Percentiles rank a stretch among this genome's conserved stretches.
Evolutionary conservation across 164 flowering plant genomes (phyloP).

Genomic region (Umbilicus rupestris): DNA sequence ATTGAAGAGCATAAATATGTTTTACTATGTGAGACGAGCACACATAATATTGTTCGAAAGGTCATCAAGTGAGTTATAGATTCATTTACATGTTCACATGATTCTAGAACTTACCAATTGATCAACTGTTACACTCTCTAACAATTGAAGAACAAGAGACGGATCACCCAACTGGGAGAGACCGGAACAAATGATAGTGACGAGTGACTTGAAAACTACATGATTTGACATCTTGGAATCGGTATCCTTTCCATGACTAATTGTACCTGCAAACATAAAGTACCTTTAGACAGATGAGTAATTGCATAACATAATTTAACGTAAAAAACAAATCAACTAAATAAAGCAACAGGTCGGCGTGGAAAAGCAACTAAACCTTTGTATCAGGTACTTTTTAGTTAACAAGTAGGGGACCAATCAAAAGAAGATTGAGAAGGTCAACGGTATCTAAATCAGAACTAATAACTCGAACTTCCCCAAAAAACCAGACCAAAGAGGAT

Average conservation of each 20-base stretch:
- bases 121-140: conserved; percentile 43
- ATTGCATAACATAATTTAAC: neutral
- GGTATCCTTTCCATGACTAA: conserved; percentile 8
- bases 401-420: no score
- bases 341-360: no score
- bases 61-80: no score
- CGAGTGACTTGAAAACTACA: conserved; percentile 34
- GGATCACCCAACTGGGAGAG: conserved; percentile 63
- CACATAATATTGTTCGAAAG: neutral
- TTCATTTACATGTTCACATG: no score
- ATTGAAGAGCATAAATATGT: neutral
- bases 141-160: conserved; percentile 42
- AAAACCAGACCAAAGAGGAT: neutral
- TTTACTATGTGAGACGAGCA: neutral
- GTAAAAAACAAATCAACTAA: neutral
- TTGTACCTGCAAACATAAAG: conserved; percentile 31
- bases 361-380: no score
- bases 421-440: no score
- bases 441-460: no score
- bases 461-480: no score
- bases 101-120: conserved; percentile 34
- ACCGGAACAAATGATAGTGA: conserved; percentile 40
- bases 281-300: neutral
- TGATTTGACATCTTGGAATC: conserved; percentile 25
- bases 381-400: no score